Conservation (phyloP, 2,329 filamentous ascomycete genomes). For the Aspergillus luchuensis region DNA sequence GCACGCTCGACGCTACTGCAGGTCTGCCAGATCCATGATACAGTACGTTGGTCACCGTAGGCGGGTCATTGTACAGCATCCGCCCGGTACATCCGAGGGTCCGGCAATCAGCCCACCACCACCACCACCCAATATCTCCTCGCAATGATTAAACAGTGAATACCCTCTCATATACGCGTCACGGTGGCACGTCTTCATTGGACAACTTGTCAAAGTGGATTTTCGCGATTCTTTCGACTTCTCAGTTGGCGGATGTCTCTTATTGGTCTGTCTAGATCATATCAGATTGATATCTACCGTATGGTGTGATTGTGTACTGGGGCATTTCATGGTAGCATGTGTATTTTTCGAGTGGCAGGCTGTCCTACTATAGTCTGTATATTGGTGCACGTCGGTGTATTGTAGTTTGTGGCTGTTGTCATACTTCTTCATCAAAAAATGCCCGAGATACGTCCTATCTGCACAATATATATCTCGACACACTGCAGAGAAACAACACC, state of each 20-base stretch:
- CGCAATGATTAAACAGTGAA: not conserved
- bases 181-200: not conserved
- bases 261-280: not conserved
- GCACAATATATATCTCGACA: not conserved
- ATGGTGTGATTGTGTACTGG: not conserved
- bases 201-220: not conserved
- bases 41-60: no score
- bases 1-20: no score
- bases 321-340: not conserved
- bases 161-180: not conserved
- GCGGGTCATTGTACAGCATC: no score
- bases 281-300: not conserved
- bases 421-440: not conserved
- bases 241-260: not conserved
- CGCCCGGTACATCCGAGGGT: no score
- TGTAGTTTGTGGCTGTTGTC: no score
- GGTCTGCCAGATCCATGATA: no score
- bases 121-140: not conserved
- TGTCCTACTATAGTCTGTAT: no score
- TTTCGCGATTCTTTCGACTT: slow-evolving; percentile 1
- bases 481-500: not conserved
- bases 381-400: no score
- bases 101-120: no score
- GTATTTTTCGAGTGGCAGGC: no score
- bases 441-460: not conserved